Percentiles rank a stretch among this genome's conserved stretches.
Conservation (phyloP, 495 filamentous ascomycete genomes). For the Xylaria castorea region DNA sequence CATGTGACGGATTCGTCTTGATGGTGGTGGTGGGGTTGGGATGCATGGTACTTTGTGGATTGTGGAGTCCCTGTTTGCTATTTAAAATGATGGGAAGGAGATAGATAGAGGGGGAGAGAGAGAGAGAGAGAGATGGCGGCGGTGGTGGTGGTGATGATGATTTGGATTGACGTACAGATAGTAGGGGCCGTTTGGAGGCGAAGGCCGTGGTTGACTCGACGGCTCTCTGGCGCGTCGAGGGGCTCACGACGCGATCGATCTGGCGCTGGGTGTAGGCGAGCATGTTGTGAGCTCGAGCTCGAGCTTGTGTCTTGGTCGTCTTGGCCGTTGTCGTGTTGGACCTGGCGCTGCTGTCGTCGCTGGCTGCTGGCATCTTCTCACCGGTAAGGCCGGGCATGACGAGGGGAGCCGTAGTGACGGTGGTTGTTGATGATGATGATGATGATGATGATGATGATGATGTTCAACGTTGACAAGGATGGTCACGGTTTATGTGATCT, state of each 20-base stretch:
- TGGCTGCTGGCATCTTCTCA: background rate
- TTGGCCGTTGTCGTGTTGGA: background rate
- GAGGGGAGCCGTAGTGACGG: background rate
- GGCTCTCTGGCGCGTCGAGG: constrained; percentile 39
- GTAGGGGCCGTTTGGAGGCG: constrained; percentile 40
- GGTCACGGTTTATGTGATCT: background rate
- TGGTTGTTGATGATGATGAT: background rate
- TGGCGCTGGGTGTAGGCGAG: constrained; percentile 43
- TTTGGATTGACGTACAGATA: constrained; percentile 41
- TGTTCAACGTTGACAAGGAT: background rate
- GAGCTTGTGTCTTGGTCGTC: background rate
- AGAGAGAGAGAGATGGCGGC: background rate
- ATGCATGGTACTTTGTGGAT: background rate
- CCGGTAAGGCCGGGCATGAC: background rate
- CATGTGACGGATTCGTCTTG: background rate
- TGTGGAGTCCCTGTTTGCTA: background rate
- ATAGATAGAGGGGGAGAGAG: background rate
- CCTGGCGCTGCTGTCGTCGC: background rate
- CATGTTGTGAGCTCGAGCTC: constrained; percentile 32
- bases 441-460: background rate
- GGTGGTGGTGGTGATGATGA: background rate
- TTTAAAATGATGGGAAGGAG: background rate
- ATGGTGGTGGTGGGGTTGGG: background rate
- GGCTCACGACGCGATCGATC: constrained; percentile 45
- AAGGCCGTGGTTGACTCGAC: constrained; percentile 34